Evolutionary conservation across 208 protist genomes (phyloP).

Genomic region (Leishmania aethiopica): DNA sequence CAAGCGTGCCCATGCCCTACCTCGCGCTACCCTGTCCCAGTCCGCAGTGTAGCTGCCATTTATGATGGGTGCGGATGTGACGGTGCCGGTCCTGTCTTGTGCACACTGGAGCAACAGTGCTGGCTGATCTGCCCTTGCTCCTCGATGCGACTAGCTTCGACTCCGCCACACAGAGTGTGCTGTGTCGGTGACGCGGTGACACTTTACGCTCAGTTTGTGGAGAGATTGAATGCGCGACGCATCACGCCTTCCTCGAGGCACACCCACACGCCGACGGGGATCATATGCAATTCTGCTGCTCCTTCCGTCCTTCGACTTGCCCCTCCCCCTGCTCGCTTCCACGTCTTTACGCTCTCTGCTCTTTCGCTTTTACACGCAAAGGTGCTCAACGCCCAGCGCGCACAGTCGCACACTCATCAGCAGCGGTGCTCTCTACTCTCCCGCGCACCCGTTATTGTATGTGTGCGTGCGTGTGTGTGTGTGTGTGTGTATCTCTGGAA

Average conservation of each 20-base stretch:
- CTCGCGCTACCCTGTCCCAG: background rate
- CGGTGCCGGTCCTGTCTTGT: background rate
- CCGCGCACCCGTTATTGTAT: background rate
- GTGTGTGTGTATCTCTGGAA: too few species aligned
- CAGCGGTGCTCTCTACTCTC: background rate
- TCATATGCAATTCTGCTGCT: background rate
- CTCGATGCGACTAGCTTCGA: background rate
- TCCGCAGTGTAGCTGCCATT: background rate
- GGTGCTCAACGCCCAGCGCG: background rate
- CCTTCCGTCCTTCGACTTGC: background rate
- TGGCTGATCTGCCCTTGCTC: background rate
- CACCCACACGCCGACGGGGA: background rate
- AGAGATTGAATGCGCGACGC: background rate
- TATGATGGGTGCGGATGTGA: background rate
- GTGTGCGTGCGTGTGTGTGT: background rate
- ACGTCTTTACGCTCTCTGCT: background rate
- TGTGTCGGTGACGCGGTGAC: background rate
- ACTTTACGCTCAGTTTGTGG: too few species aligned
- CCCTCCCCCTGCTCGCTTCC: background rate
- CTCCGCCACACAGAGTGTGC: background rate
- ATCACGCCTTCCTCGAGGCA: background rate
- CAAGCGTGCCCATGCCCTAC: too few species aligned
- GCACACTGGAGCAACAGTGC: background rate
- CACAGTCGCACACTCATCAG: background rate
- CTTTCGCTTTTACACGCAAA: too few species aligned